Evolutionary conservation across 257 asterid species (phyloP).

Genomic region (Rauvolfia tetraphylla): DNA sequence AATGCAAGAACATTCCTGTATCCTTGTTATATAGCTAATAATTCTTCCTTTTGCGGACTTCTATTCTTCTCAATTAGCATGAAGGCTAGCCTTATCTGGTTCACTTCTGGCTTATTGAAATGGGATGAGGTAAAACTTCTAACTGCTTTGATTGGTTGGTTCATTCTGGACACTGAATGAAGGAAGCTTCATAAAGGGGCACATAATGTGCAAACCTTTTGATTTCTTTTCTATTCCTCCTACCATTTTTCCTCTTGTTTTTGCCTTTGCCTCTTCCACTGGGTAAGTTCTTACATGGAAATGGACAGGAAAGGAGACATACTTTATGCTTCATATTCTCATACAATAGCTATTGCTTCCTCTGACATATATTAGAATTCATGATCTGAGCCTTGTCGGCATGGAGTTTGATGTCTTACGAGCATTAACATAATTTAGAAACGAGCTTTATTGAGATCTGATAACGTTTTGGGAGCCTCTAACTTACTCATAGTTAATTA

Average conservation of each 20-base stretch:
- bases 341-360: not conserved
- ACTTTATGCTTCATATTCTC: not conserved
- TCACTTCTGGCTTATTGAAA: not conserved
- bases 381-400: not conserved
- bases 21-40: constrained; percentile 39
- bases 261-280: not conserved
- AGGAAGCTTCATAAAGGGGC: not conserved
- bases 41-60: not conserved
- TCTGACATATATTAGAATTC: not conserved
- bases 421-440: not conserved
- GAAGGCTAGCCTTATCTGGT: not conserved
- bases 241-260: not conserved
- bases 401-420: not conserved
- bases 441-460: not conserved
- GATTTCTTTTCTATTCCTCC: not conserved
- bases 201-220: not conserved
- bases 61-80: not conserved
- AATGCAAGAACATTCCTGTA: constrained; percentile 49
- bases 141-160: not conserved
- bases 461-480: not conserved
- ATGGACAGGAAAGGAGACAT: not conserved
- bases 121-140: not conserved
- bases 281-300: not conserved
- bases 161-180: not conserved
- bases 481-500: not conserved